Base-by-base conservation (phyloP, 305 asterid species). In the Fraxinus latifolia region DNA sequence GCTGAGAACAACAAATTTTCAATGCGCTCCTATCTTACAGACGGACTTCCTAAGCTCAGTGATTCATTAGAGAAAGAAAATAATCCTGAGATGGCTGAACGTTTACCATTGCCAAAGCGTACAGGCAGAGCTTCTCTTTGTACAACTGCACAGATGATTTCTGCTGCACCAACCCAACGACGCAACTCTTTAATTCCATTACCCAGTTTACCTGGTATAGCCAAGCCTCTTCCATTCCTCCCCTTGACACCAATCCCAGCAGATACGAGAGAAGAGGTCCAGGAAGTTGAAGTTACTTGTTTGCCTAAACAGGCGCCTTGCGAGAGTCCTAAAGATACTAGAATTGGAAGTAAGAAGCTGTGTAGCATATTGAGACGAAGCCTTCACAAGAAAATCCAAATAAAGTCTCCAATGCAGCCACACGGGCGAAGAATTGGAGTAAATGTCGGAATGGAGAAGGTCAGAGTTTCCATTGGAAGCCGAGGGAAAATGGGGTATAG, bases 381-480 rank as follows among this genome's bases (percentile, higher is more conserved):
- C 87, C 84, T 94, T 72, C 96, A 92, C 55, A 94, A 87, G 93
- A 96, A 85, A 85, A 88, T 84, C 65, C 88, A 88, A 82, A 82
- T 82, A 71, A 95, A 89, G 90, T 86, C 97, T 11, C 95, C 97
- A 37, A 83, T 87, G 94, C 95, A 88, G 89, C 90, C 91, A 25
- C 84, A 87, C 15, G 55, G 50, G 2, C 85, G 94, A 83, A 85
- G 95, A 82, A 82, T 90, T 44, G 99, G 98, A 23, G 91, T 94
- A 2, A 96, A 93, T 36, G 95, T 96, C 55, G 98, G 98, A 25
- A 88, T 76, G 91, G 98, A 96, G 88, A 96, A 92, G 88, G 89
- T 93, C 27, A 86, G 98, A 87, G 91, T 96, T 37, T 96, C 99
- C 0, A 96, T 96, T 7, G 98, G 99, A 79, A 87, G 96, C 36